These are phyloP conservation scores for Malus hybrid DNA, from an alignment of 331 rosid genomes.

Conservation along the genomic window DNA sequence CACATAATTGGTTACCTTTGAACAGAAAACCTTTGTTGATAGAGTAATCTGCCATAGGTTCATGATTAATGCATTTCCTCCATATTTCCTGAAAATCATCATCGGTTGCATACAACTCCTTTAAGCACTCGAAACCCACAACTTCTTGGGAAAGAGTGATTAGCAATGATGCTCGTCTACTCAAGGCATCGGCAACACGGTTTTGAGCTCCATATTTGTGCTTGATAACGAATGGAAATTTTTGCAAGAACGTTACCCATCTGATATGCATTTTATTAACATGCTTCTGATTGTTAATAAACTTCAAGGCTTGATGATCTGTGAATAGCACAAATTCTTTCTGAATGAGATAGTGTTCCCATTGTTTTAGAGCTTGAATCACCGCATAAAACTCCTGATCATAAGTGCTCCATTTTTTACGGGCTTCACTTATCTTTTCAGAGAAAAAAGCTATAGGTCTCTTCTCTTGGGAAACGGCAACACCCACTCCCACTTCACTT, in stretches of 20 bases:
- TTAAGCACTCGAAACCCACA: not conserved
- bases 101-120: not conserved
- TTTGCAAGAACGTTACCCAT: not conserved
- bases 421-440: too few species aligned
- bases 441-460: too few species aligned
- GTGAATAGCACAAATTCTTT: not conserved
- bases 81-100: not conserved
- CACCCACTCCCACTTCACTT: too few species aligned
- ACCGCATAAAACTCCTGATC: not conserved
- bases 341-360: not conserved
- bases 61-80: not conserved
- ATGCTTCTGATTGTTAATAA: not conserved
- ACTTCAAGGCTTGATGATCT: not conserved
- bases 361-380: not conserved
- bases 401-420: not conserved
- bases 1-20: not conserved
- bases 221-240: not conserved
- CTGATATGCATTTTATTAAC: not conserved
- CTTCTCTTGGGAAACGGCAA: too few species aligned
- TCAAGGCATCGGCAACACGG: accelerated
- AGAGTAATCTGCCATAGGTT: too few species aligned
- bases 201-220: not conserved
- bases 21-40: not conserved
- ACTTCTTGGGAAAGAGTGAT: accelerated
- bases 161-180: not conserved